Evolutionary conservation across 371 early-diverging fungal species (phyloP).

Genomic region (Rhizomucor miehei): DNA sequence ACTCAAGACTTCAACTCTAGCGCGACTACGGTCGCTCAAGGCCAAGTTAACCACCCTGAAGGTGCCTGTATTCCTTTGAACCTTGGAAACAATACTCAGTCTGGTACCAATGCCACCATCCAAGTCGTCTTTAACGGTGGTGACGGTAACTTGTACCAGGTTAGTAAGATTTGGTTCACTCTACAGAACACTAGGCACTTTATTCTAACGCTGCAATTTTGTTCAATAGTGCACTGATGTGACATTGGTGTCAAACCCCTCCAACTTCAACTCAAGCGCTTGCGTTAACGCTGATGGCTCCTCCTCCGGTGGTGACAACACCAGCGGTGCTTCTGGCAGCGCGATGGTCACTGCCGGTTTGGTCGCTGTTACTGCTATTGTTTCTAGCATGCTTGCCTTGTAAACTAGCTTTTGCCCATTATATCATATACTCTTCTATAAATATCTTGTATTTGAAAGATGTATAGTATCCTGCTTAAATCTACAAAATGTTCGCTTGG

Average conservation of each 20-base stretch:
- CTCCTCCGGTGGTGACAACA: background rate
- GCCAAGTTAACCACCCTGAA: conserved; percentile 38
- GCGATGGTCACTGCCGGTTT: background rate
- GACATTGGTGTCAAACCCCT: conserved; percentile 29
- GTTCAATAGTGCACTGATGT: conserved; percentile 51
- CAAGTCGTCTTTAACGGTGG: conserved; percentile 58
- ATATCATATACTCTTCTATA: too few relatives aligned
- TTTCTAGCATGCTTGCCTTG: too few relatives aligned
- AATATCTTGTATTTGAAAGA: too few relatives aligned
- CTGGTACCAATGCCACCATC: conserved; percentile 53
- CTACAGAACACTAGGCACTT: background rate
- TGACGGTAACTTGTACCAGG: conserved; percentile 57
- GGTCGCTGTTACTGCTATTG: background rate
- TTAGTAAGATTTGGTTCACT: conserved; percentile 8
- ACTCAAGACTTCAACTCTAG: conserved; percentile 29
- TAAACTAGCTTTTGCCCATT: too few relatives aligned
- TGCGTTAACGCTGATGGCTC: conserved; percentile 42
- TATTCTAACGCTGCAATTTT: background rate
- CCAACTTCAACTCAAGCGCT: conserved; percentile 37
- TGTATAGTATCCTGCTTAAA: too few relatives aligned
- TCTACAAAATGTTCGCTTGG: too few relatives aligned
- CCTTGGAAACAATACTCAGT: conserved; percentile 23
- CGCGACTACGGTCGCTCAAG: conserved; percentile 19
- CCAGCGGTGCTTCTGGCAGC: background rate
- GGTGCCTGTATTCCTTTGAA: conserved; percentile 43